phyloP scores from a whole-genome alignment of 352 stramenopile genomes.

The Phytophthora colocasiae region DNA sequence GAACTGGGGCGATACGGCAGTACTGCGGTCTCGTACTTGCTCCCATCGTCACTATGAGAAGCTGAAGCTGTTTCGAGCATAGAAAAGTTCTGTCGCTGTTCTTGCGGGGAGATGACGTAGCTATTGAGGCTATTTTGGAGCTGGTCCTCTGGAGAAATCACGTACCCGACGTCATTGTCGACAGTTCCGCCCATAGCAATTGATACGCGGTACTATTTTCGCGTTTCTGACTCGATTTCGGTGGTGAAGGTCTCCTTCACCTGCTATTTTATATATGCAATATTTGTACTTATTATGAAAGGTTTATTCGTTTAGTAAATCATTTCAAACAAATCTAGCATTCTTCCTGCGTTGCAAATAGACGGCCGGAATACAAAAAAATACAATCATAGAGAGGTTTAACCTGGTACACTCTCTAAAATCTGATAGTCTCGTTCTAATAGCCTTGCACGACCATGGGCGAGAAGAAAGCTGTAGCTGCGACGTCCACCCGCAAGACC shows the following conservation, averaged over 20 bases:
- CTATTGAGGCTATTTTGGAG: conserved; percentile 16
- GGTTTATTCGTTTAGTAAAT: too few species aligned
- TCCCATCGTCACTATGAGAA: conserved; percentile 24
- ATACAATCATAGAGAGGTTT: too few species aligned
- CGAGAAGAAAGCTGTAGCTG: conserved; percentile 24
- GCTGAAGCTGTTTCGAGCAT: conserved; percentile 48
- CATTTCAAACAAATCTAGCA: too few species aligned
- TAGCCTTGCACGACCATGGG: conserved; percentile 14
- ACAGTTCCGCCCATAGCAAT: conserved; percentile 13
- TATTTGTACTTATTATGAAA: too few species aligned
- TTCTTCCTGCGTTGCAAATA: too few species aligned
- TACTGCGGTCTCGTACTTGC: conserved; percentile 34
- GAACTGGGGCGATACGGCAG: conserved; percentile 40
- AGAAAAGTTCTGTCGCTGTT: conserved; percentile 40
- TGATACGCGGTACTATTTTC: conserved; percentile 1
- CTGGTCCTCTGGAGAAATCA: conserved; percentile 32
- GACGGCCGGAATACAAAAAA: too few species aligned
- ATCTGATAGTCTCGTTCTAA: too few species aligned
- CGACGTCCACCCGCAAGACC: conserved; percentile 9
- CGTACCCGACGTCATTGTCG: conserved; percentile 23
- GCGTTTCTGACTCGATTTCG: conserved; percentile 36
- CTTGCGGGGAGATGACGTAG: conserved; percentile 35
- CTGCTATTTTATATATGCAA: too few species aligned
- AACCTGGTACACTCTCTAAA: too few species aligned
- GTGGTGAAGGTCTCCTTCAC: neutral